A percentile compares a stretch with the other conserved stretches of the same genome.
Evolutionary conservation across 1,139 yeast genomes (phyloP).

Genomic region (Magnusiomyces tetraspermus): DNA sequence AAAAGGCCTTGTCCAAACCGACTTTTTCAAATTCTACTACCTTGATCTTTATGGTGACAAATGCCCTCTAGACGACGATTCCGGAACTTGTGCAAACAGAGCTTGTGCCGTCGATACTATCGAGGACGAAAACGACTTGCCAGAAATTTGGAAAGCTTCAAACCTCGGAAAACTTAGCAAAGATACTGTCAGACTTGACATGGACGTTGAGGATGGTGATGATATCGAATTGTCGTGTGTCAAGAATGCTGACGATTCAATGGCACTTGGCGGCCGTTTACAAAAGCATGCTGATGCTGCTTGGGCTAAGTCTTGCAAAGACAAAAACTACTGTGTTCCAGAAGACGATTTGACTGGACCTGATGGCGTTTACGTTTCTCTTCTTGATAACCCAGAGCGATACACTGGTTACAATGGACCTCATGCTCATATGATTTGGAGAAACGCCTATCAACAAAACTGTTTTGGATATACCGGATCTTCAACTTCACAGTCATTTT

Average conservation of each 20-base stretch:
- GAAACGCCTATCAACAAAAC: conserved; percentile 82
- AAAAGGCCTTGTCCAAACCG: conserved; percentile 40
- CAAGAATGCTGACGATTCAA: conserved; percentile 11
- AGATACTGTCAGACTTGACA: conserved; percentile 29
- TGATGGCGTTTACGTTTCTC: conserved; percentile 69
- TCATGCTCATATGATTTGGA: conserved; percentile 89
- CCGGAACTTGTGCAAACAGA: conserved; percentile 79
- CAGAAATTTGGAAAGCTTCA: conserved; percentile 66
- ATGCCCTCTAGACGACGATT: conserved; percentile 83
- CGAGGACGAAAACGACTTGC: conserved; percentile 46
- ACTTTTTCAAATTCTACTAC: conserved; percentile 69
- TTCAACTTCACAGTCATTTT: not conserved
- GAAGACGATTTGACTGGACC: conserved; percentile 16
- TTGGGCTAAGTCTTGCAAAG: conserved; percentile 4
- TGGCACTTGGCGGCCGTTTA: conserved; percentile 4
- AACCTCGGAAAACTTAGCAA: conserved; percentile 54
- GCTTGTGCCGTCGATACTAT: conserved; percentile 87
- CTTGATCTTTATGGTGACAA: conserved; percentile 67
- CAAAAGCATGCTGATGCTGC: conserved; percentile 2
- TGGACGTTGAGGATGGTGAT: not conserved
- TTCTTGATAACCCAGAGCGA: conserved; percentile 85
- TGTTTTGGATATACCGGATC: conserved; percentile 57
- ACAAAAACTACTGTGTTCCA: conserved; percentile 11
- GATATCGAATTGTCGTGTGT: conserved; percentile 15
- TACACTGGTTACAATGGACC: conserved; percentile 94